Evolutionary conservation across 2,329 filamentous ascomycete genomes (phyloP).

Genomic region (Colletotrichum kahawae): DNA sequence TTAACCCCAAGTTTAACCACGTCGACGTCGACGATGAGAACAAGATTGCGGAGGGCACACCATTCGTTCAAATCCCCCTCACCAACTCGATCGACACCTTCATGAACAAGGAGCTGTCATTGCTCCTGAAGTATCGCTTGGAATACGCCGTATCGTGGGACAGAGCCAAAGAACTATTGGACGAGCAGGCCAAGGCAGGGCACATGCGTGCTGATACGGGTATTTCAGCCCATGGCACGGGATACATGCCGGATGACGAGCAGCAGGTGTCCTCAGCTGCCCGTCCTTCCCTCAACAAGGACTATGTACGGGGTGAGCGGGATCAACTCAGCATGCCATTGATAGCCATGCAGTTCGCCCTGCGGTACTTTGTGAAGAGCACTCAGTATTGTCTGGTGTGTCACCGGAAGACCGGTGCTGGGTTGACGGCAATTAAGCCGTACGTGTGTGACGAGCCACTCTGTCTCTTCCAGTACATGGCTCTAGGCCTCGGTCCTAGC

Average conservation of each 20-base stretch:
- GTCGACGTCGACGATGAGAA: not conserved
- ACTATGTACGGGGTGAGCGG: not conserved
- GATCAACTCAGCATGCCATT: slow-evolving; percentile 54
- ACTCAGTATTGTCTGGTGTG: slow-evolving; percentile 89
- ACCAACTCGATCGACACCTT: slow-evolving; percentile 73
- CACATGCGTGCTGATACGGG: not conserved
- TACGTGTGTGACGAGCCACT: slow-evolving; percentile 78
- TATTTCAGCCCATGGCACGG: not conserved
- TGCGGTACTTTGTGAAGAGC: slow-evolving; percentile 80
- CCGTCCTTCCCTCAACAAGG: not conserved
- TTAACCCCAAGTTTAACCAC: slow-evolving; percentile 35
- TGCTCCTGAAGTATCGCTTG: slow-evolving; percentile 61
- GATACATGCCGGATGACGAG: not conserved
- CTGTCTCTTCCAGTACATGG: slow-evolving; percentile 88
- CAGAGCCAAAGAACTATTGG: slow-evolving; percentile 5
- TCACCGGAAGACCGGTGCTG: slow-evolving; percentile 66
- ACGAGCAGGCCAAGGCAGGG: not conserved
- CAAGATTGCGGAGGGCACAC: not conserved
- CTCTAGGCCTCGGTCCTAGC: slow-evolving; percentile 82
- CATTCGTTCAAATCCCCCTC: slow-evolving; percentile 68
- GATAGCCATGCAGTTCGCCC: slow-evolving; percentile 73
- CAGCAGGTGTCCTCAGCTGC: slow-evolving; percentile 3
- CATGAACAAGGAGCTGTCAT: slow-evolving; percentile 68
- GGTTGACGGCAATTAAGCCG: slow-evolving; percentile 75
- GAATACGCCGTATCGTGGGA: slow-evolving; percentile 14